A percentile compares a stretch with the other conserved stretches of the same genome.
Evolutionary conservation across 2,329 filamentous ascomycete species (phyloP).

Genomic region (Pyrenophora tritici-repentis): DNA sequence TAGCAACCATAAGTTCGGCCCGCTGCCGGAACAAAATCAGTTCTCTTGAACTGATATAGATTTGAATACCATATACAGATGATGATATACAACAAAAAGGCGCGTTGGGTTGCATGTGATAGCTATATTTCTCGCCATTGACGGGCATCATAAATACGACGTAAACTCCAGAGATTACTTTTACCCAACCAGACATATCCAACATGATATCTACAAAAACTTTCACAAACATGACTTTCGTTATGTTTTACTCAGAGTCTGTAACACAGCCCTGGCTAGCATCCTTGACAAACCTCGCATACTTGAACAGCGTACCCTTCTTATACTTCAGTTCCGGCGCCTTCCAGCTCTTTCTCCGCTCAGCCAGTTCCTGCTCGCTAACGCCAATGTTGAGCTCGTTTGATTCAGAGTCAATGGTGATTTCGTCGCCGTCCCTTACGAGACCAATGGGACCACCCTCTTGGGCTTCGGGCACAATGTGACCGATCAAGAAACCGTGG

Average conservation of each 20-base stretch:
- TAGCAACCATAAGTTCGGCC: no score
- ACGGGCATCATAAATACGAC: no score
- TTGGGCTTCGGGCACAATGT: slow-evolving; percentile 85
- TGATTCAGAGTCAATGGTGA: slow-evolving; percentile 81
- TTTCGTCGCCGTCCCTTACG: slow-evolving; percentile 77
- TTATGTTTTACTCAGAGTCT: slow-evolving; percentile 47
- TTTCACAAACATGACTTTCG: background rate
- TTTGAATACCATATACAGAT: no score
- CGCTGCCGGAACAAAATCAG: no score
- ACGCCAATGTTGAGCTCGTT: slow-evolving; percentile 69
- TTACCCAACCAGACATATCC: background rate
- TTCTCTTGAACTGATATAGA: no score
- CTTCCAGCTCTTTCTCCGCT: slow-evolving; percentile 57
- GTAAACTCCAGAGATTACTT: background rate
- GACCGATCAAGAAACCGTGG: slow-evolving; percentile 85
- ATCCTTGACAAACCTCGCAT: slow-evolving; percentile 60
- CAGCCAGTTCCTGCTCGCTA: slow-evolving; percentile 64
- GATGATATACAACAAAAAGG: no score
- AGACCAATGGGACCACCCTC: slow-evolving; percentile 84
- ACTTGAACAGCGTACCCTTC: slow-evolving; percentile 65
- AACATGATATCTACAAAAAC: background rate
- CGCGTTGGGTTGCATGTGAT: no score
- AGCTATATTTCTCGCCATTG: no score
- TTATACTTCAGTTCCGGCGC: slow-evolving; percentile 62
- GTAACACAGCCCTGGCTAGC: slow-evolving; percentile 65